These are phyloP conservation scores for Globisporangium heterothallicum DNA, from an alignment of 352 stramenopile genomes.

Conservation along the genomic window DNA sequence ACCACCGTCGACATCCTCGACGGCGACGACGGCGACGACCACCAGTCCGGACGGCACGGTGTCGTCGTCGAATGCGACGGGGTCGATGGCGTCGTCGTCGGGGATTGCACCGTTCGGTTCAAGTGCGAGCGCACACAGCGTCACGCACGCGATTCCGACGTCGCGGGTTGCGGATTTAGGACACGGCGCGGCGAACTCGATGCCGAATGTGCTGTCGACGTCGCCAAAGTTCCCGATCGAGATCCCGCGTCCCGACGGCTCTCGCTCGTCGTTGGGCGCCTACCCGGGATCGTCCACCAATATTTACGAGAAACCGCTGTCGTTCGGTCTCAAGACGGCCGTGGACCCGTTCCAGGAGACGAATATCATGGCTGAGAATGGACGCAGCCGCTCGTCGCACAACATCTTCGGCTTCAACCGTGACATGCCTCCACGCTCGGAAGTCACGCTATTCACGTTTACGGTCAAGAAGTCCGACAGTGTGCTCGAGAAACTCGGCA, in stretches of 20 bases:
- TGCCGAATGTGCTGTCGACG: conserved; percentile 16
- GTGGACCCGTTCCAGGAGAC: conserved; percentile 25
- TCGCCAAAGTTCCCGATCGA: conserved; percentile 57
- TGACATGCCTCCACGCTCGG: conserved; percentile 36
- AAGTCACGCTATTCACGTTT: conserved; percentile 83
- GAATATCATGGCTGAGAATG: conserved; percentile 59
- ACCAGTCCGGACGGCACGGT: background rate
- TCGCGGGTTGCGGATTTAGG: conserved; percentile 9
- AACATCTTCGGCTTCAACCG: conserved; percentile 78
- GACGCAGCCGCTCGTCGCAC: conserved; percentile 57
- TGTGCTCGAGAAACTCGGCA: conserved; percentile 75
- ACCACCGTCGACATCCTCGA: conserved; percentile 4
- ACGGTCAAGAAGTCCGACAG: conserved; percentile 85
- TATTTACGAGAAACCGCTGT: conserved; percentile 24
- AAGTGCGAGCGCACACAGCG: background rate
- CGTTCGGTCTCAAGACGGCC: conserved; percentile 24
- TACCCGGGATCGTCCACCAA: conserved; percentile 23
- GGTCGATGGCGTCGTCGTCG: conserved; percentile 12
- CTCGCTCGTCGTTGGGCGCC: conserved; percentile 37
- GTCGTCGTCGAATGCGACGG: background rate
- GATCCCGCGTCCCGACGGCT: conserved; percentile 42
- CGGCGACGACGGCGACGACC: conserved; percentile 3
- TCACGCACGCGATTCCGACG: conserved; percentile 9
- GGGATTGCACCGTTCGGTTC: conserved; percentile 4
- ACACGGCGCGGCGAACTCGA: conserved; percentile 9